These are phyloP conservation scores for Botryotinia calthae DNA, from an alignment of 2,329 filamentous ascomycete genomes.

Conservation along the genomic window DNA sequence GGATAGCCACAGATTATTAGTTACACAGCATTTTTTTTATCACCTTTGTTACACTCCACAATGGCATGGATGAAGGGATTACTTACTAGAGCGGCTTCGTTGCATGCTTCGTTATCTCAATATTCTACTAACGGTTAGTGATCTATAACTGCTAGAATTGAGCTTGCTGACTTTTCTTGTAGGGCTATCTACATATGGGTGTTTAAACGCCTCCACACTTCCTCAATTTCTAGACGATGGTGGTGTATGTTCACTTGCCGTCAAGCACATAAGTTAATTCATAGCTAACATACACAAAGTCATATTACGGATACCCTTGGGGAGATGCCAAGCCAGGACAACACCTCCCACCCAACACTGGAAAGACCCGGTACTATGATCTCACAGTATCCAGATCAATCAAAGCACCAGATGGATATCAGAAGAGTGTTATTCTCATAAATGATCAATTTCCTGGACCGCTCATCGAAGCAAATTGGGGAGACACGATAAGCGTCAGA, in stretches of 20 bases:
- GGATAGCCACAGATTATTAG: not conserved
- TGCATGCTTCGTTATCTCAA: constrained; percentile 18
- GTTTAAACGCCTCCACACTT: constrained; percentile 35
- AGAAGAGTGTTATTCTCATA: constrained; percentile 51
- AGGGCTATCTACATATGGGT: constrained; percentile 35
- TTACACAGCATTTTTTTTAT: constrained; percentile 4
- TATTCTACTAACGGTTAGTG: constrained; percentile 17
- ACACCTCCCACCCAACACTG: constrained; percentile 38
- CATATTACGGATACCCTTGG: constrained; percentile 51
- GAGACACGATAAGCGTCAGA: constrained; percentile 53
- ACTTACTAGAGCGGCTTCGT: constrained; percentile 13
- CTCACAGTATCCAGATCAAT: constrained; percentile 34
- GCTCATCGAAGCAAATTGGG: constrained; percentile 38
- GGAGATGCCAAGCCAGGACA: constrained; percentile 41
- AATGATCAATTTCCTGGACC: constrained; percentile 39
- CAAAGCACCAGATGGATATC: constrained; percentile 41
- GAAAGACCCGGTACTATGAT: constrained; percentile 40
- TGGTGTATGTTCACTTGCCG: constrained; percentile 29
- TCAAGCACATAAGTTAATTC: not conserved
- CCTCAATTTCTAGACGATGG: constrained; percentile 47
- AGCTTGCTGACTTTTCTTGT: not conserved
- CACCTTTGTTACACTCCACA: not conserved
- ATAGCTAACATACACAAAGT: not conserved
- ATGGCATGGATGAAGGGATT: constrained; percentile 20
- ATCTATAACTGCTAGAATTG: not conserved